phyloP scores from a whole-genome alignment of 1,284 basidiomycete genomes.

The Cutaneotrichosporon mucoides region DNA sequence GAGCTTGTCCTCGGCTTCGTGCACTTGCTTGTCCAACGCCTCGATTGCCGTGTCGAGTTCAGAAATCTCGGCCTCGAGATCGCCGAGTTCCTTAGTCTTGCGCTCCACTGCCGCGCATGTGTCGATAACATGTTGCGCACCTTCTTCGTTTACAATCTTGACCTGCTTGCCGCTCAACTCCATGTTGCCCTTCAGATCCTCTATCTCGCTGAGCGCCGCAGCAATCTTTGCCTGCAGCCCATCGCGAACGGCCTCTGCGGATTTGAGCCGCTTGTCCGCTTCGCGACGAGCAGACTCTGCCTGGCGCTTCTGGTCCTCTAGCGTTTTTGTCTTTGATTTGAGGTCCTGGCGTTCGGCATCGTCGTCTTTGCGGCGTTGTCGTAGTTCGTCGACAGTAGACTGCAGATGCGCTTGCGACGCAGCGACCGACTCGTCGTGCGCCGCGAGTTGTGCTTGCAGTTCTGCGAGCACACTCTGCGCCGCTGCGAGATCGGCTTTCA shows the following conservation, averaged over 20 bases:
- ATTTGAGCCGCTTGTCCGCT: conserved; percentile 78
- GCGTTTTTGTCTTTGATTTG: conserved; percentile 70
- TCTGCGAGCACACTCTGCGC: conserved; percentile 66
- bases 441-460: conserved; percentile 68
- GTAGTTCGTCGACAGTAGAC: conserved; percentile 66
- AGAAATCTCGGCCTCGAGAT: conserved; percentile 36
- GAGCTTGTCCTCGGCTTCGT: conserved; percentile 42
- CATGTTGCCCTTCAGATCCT: conserved; percentile 57
- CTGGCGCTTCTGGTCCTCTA: conserved; percentile 80
- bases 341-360: conserved; percentile 72
- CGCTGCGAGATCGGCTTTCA: conserved; percentile 69
- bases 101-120: conserved; percentile 58
- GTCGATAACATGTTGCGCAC: conserved; percentile 49
- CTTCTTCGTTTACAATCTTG: conserved; percentile 54
- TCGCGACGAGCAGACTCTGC: conserved; percentile 76
- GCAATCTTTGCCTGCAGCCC: conserved; percentile 63
- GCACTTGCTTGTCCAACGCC: conserved; percentile 32
- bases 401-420: conserved; percentile 65
- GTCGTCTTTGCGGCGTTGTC: conserved; percentile 75
- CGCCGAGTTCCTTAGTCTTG: conserved; percentile 53
- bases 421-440: conserved; percentile 61
- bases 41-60: conserved; percentile 35
- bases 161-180: conserved; percentile 46
- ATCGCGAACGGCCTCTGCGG: conserved; percentile 62
- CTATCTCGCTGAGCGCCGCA: conserved; percentile 66